Conservation (phyloP, 148 eudicot species). For the Polygonum maritimum region DNA sequence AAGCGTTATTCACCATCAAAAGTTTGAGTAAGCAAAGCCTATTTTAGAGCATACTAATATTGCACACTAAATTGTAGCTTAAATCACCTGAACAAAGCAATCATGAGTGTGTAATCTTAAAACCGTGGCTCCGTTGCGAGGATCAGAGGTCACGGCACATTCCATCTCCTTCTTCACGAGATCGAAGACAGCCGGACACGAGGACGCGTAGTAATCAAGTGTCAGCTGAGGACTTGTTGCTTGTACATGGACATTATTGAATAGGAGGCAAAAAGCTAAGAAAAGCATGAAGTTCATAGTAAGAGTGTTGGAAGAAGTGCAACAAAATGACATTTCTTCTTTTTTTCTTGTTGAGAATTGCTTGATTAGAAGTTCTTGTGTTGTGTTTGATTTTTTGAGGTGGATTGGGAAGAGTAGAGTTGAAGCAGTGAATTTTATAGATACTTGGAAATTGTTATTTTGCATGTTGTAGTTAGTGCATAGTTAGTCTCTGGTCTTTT, state of each 20-base stretch:
- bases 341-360: not conserved
- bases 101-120: slow-evolving; percentile 83
- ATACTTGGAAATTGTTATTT: not conserved
- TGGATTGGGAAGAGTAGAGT: not conserved
- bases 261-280: not conserved
- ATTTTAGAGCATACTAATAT: not conserved
- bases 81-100: slow-evolving; percentile 86
- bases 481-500: not conserved
- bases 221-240: slow-evolving; percentile 45
- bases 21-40: not conserved
- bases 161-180: slow-evolving; percentile 86
- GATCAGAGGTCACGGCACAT: slow-evolving; percentile 74
- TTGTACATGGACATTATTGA: slow-evolving; percentile 4
- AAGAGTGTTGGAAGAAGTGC: not conserved
- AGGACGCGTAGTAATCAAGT: slow-evolving; percentile 58
- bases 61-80: not conserved
- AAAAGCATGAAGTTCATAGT: not conserved
- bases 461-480: not conserved
- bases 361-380: not conserved
- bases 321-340: not conserved
- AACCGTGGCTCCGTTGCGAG: slow-evolving; percentile 76
- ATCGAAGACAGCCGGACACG: slow-evolving; percentile 53
- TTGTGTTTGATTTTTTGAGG: not conserved
- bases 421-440: slow-evolving; percentile 6
- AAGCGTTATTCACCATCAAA: not conserved